Evolutionary conservation across 371 early-diverging fungal species (phyloP).

Genomic region (Choanephora cucurbitarum): DNA sequence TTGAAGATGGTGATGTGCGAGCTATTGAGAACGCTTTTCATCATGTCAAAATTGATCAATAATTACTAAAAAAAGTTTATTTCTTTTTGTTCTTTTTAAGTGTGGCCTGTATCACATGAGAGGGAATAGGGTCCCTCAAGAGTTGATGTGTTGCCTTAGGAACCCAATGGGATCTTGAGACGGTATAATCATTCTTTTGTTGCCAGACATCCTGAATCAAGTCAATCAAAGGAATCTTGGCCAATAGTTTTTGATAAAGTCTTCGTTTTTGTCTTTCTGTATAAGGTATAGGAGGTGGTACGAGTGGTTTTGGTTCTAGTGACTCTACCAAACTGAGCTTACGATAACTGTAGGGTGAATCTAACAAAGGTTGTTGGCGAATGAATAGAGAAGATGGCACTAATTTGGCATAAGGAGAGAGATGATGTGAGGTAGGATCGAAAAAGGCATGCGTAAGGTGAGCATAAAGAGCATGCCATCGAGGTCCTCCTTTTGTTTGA

Average conservation of each 20-base stretch:
- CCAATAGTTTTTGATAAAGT: background rate
- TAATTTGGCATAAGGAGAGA: background rate
- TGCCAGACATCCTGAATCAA: background rate
- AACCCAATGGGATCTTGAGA: background rate
- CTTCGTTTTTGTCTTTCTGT: background rate
- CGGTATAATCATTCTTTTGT: background rate
- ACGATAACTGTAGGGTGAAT: background rate
- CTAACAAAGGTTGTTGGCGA: background rate
- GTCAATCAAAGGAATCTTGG: background rate
- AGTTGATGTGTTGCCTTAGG: background rate
- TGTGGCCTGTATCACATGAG: background rate
- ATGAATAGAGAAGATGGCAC: background rate
- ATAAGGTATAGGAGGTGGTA: background rate
- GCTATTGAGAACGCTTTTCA: conserved; percentile 43
- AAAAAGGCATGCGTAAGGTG: background rate
- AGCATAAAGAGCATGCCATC: conserved; percentile 16
- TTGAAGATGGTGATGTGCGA: conserved; percentile 48
- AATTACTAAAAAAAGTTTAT: no score
- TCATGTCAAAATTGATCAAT: conserved; percentile 2
- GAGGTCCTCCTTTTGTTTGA: conserved; percentile 29
- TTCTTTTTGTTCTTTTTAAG: background rate
- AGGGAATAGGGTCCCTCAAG: background rate
- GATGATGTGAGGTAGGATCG: background rate
- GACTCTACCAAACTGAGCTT: background rate
- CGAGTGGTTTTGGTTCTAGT: background rate